These are phyloP conservation scores for Purshia tridentata DNA, from an alignment of 306 rosid species.

Conservation along the genomic window DNA sequence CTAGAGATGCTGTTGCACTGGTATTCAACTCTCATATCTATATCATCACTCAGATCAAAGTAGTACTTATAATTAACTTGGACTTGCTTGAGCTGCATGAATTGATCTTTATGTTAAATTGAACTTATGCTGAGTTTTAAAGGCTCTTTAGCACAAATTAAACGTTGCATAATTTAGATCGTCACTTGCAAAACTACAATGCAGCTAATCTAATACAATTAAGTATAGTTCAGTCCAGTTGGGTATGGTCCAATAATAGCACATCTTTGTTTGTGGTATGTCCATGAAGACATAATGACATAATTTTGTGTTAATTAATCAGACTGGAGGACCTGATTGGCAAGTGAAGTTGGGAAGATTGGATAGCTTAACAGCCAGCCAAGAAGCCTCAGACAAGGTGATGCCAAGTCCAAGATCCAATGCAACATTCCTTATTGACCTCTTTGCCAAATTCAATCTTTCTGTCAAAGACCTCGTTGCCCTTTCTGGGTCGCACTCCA, in stretches of 20 bases:
- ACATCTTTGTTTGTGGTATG: background rate
- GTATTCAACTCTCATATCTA: constrained; percentile 13
- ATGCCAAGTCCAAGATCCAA: constrained; percentile 96
- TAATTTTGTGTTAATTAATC: constrained; percentile 20
- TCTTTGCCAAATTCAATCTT: constrained; percentile 52
- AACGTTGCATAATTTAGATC: too few relatives aligned
- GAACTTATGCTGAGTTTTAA: too few relatives aligned
- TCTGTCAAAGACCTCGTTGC: constrained; percentile 67
- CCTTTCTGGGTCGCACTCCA: constrained; percentile 88
- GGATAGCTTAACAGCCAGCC: constrained; percentile 73
- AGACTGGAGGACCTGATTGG: constrained; percentile 96
- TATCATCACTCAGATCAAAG: too few relatives aligned
- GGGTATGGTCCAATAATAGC: too few relatives aligned
- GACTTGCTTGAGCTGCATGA: too few relatives aligned
- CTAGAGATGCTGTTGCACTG: constrained; percentile 89
- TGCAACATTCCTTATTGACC: constrained; percentile 63
- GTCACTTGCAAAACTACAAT: too few relatives aligned
- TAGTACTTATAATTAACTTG: too few relatives aligned
- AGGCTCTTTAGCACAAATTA: too few relatives aligned
- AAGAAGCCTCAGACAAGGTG: constrained; percentile 59
- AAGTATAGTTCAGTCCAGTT: too few relatives aligned
- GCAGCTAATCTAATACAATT: too few relatives aligned
- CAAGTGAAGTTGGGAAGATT: constrained; percentile 75
- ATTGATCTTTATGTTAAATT: too few relatives aligned
- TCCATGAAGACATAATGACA: background rate